Evolutionary conservation across 1,284 basidiomycete species (phyloP).

Genomic region (Afroboletus lepidellus): DNA sequence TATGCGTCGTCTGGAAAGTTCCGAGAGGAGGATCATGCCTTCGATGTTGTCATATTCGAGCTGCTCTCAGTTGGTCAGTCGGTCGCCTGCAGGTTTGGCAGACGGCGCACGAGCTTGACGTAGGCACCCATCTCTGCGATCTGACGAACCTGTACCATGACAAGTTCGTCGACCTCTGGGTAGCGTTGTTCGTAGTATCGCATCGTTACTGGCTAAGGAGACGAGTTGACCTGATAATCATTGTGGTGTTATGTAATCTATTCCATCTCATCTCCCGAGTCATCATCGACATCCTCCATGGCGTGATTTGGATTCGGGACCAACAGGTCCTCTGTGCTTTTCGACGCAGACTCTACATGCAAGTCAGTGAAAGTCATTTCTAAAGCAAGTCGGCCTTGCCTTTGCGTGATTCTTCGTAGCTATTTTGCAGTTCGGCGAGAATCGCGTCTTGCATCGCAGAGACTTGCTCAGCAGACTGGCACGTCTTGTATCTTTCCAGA

Average conservation of each 20-base stretch:
- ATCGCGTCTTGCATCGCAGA: constrained; percentile 67
- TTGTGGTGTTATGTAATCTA: not conserved
- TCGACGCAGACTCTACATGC: constrained; percentile 8
- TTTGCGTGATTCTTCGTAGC: constrained; percentile 26
- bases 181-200: constrained; percentile 81
- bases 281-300: constrained; percentile 11
- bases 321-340: constrained; percentile 28
- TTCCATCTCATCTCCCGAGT: constrained; percentile 1
- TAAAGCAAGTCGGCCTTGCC: not conserved
- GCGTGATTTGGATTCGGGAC: constrained; percentile 34
- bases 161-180: constrained; percentile 92
- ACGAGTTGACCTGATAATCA: not conserved
- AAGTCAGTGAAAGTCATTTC: no score
- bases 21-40: constrained; percentile 98
- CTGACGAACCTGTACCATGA: constrained; percentile 99
- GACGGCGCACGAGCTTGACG: constrained; percentile 85
- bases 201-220: constrained; percentile 42
- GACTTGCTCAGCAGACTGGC: constrained; percentile 65
- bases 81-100: not conserved
- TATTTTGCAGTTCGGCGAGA: constrained; percentile 66
- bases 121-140: constrained; percentile 99
- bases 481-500: constrained; percentile 73
- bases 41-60: constrained; percentile 99
- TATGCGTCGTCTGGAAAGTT: constrained; percentile 95
- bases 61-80: constrained; percentile 42